Base-by-base conservation (phyloP, 164 flowering plant genomes). In the Malania oleifera region DNA sequence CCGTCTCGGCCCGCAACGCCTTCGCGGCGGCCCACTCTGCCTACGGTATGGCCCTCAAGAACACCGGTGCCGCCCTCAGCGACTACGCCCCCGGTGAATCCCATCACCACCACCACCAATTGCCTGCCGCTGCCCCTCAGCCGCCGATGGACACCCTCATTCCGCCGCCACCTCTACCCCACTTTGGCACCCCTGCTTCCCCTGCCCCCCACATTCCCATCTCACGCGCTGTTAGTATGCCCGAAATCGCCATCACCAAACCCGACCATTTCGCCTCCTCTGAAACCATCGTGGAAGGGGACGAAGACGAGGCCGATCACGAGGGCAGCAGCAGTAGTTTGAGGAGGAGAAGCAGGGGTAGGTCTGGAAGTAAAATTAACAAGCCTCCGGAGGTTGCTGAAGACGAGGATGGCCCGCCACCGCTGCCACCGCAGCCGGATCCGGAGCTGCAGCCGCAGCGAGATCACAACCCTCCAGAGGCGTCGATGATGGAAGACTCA, bases 31-130 rank as follows among this genome's bases (percentile, higher is more conserved):
- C 82, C 0, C 90, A 86, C 76, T 75, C 81, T 5, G 65, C 79
- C 40, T 81, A 78, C 62, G 73, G 77, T 43, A 67, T 78, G 69
- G 57, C 77, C 18, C 63, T 89, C 13, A 89, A 80, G 67, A 80
- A 80, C 77, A 81, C 87, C 37, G 96, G 96, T 38, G 91, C 91
- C 5, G 92, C 93, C 20, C 70, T 89, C 52, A 79, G 82, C 61
- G 97, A 87, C 60, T 89, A 77, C 57, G 88, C 80, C 15, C 78
- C 75, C 27, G 88, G 82, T 10, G 95, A 87, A 54, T 64, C 70
- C 27, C 57, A 46, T 19, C 41, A 57, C 55, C 50, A 41, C 24
- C 28, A 3, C 31, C 37, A 0, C 65, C 44, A n/a, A n/a, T n/a
- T n/a, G n/a, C 51, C 38, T 44, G 64, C 2, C 2, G 28, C 48